Evolutionary conservation across 2,329 filamentous ascomycete genomes (phyloP), one percentile per base, ranked within the genome.

Genomic region (Rhytidhysteron rufulum): DNA sequence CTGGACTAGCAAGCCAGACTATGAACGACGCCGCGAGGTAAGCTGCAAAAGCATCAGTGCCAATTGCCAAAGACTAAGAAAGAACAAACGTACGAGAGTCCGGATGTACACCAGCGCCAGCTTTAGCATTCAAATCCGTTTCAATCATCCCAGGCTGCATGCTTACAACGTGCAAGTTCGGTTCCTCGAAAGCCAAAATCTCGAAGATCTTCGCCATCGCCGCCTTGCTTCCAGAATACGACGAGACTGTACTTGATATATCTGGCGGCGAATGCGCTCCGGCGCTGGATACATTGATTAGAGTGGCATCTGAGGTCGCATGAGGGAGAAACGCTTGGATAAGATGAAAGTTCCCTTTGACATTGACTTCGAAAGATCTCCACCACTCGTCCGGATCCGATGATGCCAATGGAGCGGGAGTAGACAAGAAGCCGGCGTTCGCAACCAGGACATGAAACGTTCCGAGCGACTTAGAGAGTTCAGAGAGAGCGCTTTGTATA

Each of bases 61-160:
- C n/a, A n/a, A n/a, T n/a, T n/a, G n/a, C n/a, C n/a, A n/a, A n/a
- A n/a, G n/a, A n/a, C n/a, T n/a, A n/a, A n/a, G n/a, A n/a, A n/a
- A n/a, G n/a, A n/a, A n/a, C n/a, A n/a, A n/a, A n/a, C n/a, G n/a
- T n/a, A n/a, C n/a, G n/a, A n/a, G n/a, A n/a, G n/a, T n/a, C n/a
- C n/a, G n/a, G n/a, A n/a, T n/a, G n/a, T n/a, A n/a, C 27, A 17
- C 32, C 32, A 34, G 15, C n/a, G 15, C 32, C 34, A 25, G 20
- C 29, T 22, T 34, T 37, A 19, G 31, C 40, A 45, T 47, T 50
- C 44, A 64, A 57, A 4, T 60, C 62, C 0, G 58, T 68, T 4
- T 45, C 52, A 3, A 67, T 43, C 1, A 67, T 46, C 2, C 67
- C 67, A 3, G 67, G 65, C 2, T 70, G 67, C 6, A 67, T 42